Conservation (phyloP, 2,329 filamentous ascomycete genomes). For the Cytospora leucostoma region DNA sequence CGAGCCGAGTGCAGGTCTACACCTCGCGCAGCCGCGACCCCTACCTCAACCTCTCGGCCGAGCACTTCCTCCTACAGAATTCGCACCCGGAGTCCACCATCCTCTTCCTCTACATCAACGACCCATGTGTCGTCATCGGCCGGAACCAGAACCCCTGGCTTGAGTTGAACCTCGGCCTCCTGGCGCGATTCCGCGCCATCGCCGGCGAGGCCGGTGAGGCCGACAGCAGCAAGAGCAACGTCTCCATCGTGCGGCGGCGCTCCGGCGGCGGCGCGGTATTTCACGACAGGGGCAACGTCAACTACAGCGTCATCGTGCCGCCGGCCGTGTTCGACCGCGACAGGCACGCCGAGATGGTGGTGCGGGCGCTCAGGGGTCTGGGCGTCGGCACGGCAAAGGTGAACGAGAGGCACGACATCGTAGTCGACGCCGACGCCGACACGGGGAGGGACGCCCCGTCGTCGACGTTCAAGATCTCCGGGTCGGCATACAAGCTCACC, state of each 20-base stretch:
- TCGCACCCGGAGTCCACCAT: slow-evolving; percentile 72
- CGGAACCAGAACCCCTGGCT: slow-evolving; percentile 98
- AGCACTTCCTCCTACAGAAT: slow-evolving; percentile 82
- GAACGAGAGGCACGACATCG: slow-evolving; percentile 92
- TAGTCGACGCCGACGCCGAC: slow-evolving; percentile 56
- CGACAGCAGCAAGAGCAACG: slow-evolving; percentile 30
- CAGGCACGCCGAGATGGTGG: slow-evolving; percentile 90
- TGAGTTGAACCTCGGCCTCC: slow-evolving; percentile 73
- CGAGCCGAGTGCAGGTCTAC: slow-evolving; percentile 65
- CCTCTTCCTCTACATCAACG: slow-evolving; percentile 86
- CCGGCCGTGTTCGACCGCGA: slow-evolving; percentile 75
- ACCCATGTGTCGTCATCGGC: slow-evolving; percentile 85
- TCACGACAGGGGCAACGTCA: slow-evolving; percentile 90
- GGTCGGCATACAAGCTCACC: slow-evolving; percentile 93
- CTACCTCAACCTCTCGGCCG: slow-evolving; percentile 88
- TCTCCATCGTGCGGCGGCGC: slow-evolving; percentile 74
- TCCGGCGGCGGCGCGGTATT: slow-evolving; percentile 93
- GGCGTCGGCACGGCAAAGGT: slow-evolving; percentile 66
- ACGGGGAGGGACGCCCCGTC: no score
- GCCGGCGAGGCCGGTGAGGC: background rate
- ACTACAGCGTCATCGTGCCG: slow-evolving; percentile 90
- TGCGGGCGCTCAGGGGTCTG: slow-evolving; percentile 69
- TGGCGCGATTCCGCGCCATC: slow-evolving; percentile 42
- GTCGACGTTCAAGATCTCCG: slow-evolving; percentile 75
- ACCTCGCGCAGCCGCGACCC: slow-evolving; percentile 71